These are phyloP conservation scores for Cenchrus fungigraminus DNA, from an alignment of 176 grass and related monocot species.

Conservation along the genomic window DNA sequence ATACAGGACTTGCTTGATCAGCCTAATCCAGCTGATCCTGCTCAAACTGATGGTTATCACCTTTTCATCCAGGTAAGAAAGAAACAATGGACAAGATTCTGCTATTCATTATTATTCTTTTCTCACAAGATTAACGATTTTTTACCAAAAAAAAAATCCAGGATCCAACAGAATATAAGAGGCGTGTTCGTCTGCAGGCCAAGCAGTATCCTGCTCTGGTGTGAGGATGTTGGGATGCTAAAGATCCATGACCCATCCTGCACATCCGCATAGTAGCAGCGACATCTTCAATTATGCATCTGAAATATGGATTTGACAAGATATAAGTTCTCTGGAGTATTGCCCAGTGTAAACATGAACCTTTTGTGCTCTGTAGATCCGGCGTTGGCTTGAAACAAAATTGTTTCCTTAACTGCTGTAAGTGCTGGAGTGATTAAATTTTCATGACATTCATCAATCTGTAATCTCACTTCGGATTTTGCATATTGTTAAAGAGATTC, in stretches of 20 bases:
- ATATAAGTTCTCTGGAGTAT: conserved; percentile 35
- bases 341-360: conserved; percentile 22
- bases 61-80: conserved; percentile 76
- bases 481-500: not conserved
- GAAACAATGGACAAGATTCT: conserved; percentile 5
- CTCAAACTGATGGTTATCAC: conserved; percentile 83
- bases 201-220: conserved; percentile 77
- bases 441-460: conserved; percentile 20
- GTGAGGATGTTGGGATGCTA: conserved; percentile 35
- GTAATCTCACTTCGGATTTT: not conserved
- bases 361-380: conserved; percentile 10
- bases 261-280: conserved; percentile 37
- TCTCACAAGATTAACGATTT: not conserved
- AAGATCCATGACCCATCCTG: conserved; percentile 11
- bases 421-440: conserved; percentile 12
- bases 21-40: conserved; percentile 85
- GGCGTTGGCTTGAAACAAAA: conserved; percentile 25
- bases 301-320: conserved; percentile 39
- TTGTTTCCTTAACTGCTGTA: not conserved
- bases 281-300: conserved; percentile 35
- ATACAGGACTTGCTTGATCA: conserved; percentile 94
- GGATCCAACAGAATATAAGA: conserved; percentile 77
- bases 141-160: conserved; percentile 27
- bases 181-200: conserved; percentile 66
- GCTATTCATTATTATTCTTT: not conserved